These are phyloP conservation scores for Cylindrotheca fusiformis DNA, from an alignment of 108 stramenopile species.

Conservation along the genomic window DNA sequence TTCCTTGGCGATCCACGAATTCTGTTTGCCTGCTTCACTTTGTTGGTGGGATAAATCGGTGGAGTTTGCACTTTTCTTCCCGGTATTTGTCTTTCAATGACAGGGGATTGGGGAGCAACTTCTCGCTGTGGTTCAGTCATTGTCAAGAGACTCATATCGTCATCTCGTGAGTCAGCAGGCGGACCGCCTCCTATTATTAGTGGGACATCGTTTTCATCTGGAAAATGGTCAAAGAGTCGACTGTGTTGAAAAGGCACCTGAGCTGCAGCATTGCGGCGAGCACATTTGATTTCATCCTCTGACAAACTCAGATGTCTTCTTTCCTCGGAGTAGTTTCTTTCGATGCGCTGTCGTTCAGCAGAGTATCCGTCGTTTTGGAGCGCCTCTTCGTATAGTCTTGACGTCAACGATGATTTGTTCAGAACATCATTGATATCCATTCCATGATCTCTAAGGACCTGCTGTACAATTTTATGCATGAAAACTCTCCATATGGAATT, in stretches of 20 bases:
- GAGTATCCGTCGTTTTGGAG: slow-evolving; percentile 10
- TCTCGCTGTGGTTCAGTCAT: neutral
- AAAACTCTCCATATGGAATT: slow-evolving; percentile 36
- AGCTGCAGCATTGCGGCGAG: slow-evolving; percentile 23
- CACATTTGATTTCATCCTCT: slow-evolving; percentile 20
- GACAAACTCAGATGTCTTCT: slow-evolving; percentile 23
- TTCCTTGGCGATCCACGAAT: no score
- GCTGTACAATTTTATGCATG: slow-evolving; percentile 35
- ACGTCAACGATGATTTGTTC: slow-evolving; percentile 22
- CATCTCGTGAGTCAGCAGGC: slow-evolving; percentile 8
- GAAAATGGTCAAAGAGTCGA: slow-evolving; percentile 1
- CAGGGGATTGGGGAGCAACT: neutral
- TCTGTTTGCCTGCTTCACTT: neutral
- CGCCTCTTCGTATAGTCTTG: slow-evolving; percentile 22
- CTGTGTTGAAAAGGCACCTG: slow-evolving; percentile 9
- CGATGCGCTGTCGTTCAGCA: neutral
- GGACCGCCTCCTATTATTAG: neutral
- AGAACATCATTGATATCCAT: slow-evolving; percentile 29
- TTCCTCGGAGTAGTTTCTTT: slow-evolving; percentile 28
- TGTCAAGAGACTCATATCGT: slow-evolving; percentile 18
- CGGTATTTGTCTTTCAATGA: neutral
- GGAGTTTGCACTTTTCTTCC: neutral
- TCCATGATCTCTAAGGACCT: slow-evolving; percentile 26
- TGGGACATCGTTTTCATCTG: neutral
- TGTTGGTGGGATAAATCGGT: neutral